Base-by-base conservation (phyloP, 208 protist genomes). In the Trypanosoma grayi region DNA sequence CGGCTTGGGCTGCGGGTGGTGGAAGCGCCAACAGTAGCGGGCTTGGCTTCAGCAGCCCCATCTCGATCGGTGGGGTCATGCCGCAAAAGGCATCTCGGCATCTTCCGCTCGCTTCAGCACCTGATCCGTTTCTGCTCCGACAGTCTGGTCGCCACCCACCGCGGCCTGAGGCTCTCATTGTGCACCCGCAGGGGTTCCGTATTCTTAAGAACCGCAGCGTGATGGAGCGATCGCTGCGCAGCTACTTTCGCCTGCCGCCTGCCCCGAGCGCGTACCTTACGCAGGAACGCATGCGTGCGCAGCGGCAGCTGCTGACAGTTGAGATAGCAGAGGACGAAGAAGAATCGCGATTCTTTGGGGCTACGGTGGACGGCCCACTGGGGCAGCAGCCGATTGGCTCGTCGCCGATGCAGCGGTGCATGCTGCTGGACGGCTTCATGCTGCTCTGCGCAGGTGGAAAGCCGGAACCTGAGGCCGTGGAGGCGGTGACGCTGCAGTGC, bases 161-260 rank as follows among this genome's bases (percentile, higher is more conserved):
- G 22, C 37, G 28, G 13, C 70, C 63, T 18, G 56, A 45, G 10
- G 51, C 66, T 46, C 77, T 71, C 40, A 36, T 92, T 0, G 62
- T 90, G 31, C 90, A 95, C 56, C 90, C 90, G 48, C 81, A 88
- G 7, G 90, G 90, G 11, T 95, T 95, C 64, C 83, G 86, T 55
- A 81, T 95, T 20, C 71, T 95, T 24, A 91, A 90, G 45, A 72
- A 79, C 46, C 39, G 62, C 11, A 93, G 87, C 40, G 77, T 53
- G 33, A 60, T 92, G 40, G 90, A 95, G 68, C 83, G 90, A 6
- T 80, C 80, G 40, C 60, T 95, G 80, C 80, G 78, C 3, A 80
- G 73, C 39, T 95, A 95, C 77, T 95, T 95, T 50, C 79, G 90
- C n/a, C 77, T 95, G 2, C 90, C 90, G 11, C 83, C 77, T 40